Conservation (phyloP, 306 rosid genomes). For the Vachellia collinsii region DNA sequence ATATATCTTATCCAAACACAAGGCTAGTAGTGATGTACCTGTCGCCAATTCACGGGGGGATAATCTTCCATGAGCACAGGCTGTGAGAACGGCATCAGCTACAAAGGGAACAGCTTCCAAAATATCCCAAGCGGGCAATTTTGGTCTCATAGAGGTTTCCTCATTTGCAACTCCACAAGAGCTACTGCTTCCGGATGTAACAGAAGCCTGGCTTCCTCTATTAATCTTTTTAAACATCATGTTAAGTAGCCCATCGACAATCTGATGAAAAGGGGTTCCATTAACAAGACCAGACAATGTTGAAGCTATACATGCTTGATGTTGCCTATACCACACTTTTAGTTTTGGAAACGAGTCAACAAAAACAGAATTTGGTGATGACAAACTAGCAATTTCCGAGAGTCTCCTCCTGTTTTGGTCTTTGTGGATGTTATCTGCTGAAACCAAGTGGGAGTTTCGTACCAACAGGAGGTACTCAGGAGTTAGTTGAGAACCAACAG, state of each 20-base stretch:
- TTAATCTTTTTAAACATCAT: conserved; percentile 80
- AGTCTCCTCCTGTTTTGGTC: conserved; percentile 68
- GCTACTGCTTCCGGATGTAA: conserved; percentile 79
- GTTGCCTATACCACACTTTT: conserved; percentile 90
- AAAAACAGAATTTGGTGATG: conserved; percentile 63
- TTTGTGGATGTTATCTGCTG: conserved; percentile 60
- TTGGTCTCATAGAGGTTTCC: conserved; percentile 70
- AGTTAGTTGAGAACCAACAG: conserved; percentile 85
- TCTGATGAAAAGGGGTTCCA: conserved; percentile 87
- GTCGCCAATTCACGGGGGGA: conserved; percentile 97
- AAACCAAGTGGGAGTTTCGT: conserved; percentile 67
- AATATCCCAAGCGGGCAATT: conserved; percentile 98
- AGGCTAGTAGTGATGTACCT: conserved; percentile 50
- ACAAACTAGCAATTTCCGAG: conserved; percentile 65
- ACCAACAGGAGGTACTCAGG: conserved; percentile 87
- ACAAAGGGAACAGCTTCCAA: conserved; percentile 92
- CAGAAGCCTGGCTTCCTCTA: conserved; percentile 61
- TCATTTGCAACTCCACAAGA: conserved; percentile 80
- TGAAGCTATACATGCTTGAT: conserved; percentile 94
- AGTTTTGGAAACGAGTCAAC: conserved; percentile 93
- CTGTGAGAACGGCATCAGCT: conserved; percentile 93
- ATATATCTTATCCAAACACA: background rate
- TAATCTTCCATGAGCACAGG: conserved; percentile 93
- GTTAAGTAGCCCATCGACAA: conserved; percentile 81
- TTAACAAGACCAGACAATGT: conserved; percentile 83